Base-by-base conservation (phyloP, 2,329 filamentous ascomycete species). In the Geosmithia putterillii region DNA sequence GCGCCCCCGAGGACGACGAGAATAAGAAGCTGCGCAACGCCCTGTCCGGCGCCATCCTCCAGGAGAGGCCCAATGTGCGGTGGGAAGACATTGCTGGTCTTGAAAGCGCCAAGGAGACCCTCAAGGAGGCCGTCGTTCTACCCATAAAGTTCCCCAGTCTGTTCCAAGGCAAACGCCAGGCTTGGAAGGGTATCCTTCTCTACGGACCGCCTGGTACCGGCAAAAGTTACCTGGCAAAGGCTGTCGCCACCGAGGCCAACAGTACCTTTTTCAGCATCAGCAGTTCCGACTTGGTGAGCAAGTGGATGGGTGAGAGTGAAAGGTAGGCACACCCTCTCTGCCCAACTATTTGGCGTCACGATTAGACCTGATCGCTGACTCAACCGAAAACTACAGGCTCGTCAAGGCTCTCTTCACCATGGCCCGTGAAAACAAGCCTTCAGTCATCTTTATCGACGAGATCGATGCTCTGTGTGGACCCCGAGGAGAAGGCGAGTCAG, bases 301-400 rank as follows among this genome's bases (percentile, higher is more conserved):
- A 98, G 61, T 98, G 92, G 92, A 98, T 98, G 92, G 92, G 92
- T 69, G 92, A 98, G 66, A 94, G 86, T 71, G 92, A 98, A 78
- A 79, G 88, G 86, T 94, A 68, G 47, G 58, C 17, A 7, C 25
- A 6, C 14, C 10, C 5, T 20, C 25, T 22, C 4, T 41, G 17
- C 18, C 28, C 40, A 15, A 32, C 15, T 17, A n/a, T n/a, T n/a
- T n/a, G n/a, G n/a, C n/a, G n/a, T n/a, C n/a, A n/a, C n/a, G n/a
- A n/a, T n/a, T n/a, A n/a, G 21, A 14, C 25, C 23, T 2, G 15
- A 49, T 52, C 23, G 5, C 4, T 23, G 10, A 20, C 37, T 15
- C 17, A 5, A 18, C 14, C 39, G 7, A 6, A 18, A 38, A n/a
- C n/a, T 19, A 40, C 55, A 94, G 88, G 56, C 75, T 98, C 53